Conservation (phyloP, 2,329 filamentous ascomycete species). For the Lecanoromycetidae sp. region DNA sequence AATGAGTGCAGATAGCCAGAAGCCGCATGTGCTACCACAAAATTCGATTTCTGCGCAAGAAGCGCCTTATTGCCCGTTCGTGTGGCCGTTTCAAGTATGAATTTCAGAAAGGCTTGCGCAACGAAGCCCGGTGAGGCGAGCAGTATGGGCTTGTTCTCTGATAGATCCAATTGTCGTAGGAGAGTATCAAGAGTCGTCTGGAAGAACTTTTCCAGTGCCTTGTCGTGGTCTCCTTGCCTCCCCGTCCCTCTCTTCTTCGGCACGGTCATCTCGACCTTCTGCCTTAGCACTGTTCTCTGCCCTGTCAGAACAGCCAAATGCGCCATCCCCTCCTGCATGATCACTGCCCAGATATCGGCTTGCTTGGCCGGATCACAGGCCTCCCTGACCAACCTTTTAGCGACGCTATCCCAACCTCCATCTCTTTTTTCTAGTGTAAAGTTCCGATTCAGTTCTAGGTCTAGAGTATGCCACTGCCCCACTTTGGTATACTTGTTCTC, state of each 20-base stretch:
- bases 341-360: slow-evolving; percentile 75
- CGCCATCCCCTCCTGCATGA: slow-evolving; percentile 66
- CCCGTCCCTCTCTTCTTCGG: slow-evolving; percentile 33
- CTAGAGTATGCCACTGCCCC: slow-evolving; percentile 58
- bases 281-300: slow-evolving; percentile 37
- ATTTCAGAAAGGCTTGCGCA: slow-evolving; percentile 66
- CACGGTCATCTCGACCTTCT: slow-evolving; percentile 37
- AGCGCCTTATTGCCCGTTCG: slow-evolving; percentile 62
- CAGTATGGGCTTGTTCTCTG: slow-evolving; percentile 57
- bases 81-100: slow-evolving; percentile 51
- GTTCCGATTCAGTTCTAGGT: slow-evolving; percentile 74
- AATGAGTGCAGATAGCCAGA: slow-evolving; percentile 79
- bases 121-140: slow-evolving; percentile 84
- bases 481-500: slow-evolving; percentile 58
- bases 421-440: slow-evolving; percentile 71
- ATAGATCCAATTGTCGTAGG: slow-evolving; percentile 64
- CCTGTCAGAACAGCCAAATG: slow-evolving; percentile 42
- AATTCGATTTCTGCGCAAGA: slow-evolving; percentile 47
- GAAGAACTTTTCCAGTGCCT: slow-evolving; percentile 65
- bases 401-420: slow-evolving; percentile 87
- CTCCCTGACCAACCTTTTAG: slow-evolving; percentile 63
- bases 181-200: slow-evolving; percentile 64
- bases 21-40: slow-evolving; percentile 66
- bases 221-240: slow-evolving; percentile 34
- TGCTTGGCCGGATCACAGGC: slow-evolving; percentile 66